phyloP scores from a whole-genome alignment of 768 basidiomycete genomes.

The Kwoniella botswanensis region DNA sequence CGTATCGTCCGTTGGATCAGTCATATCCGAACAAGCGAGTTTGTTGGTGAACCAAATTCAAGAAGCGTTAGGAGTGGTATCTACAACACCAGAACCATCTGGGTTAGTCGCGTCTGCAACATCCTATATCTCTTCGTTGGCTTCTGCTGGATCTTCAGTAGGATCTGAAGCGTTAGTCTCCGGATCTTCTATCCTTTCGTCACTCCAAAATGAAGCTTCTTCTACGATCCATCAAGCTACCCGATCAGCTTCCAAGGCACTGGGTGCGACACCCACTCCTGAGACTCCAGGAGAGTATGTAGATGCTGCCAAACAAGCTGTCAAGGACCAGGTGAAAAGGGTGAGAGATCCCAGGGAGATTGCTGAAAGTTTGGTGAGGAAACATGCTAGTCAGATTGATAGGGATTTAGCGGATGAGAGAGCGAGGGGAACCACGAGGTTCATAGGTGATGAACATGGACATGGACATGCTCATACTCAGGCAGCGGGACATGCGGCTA shows the following conservation, averaged over 20 bases:
- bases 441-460: slow-evolving; percentile 19
- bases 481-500: slow-evolving; percentile 9
- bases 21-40: slow-evolving; percentile 29
- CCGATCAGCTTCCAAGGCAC: slow-evolving; percentile 20
- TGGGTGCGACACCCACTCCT: slow-evolving; percentile 30
- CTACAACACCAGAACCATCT: slow-evolving; percentile 17
- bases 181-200: slow-evolving; percentile 30
- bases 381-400: slow-evolving; percentile 24
- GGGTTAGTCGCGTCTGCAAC: slow-evolving; percentile 41
- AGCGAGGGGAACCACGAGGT: slow-evolving; percentile 14
- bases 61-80: slow-evolving; percentile 25
- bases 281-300: slow-evolving; percentile 30
- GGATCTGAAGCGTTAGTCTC: slow-evolving; percentile 29
- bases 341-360: slow-evolving; percentile 18
- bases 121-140: slow-evolving; percentile 37
- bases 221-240: slow-evolving; percentile 24
- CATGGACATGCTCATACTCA: slow-evolving; percentile 13
- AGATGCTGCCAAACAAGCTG: slow-evolving; percentile 1
- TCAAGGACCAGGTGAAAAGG: slow-evolving; percentile 15
- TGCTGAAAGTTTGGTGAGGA: slow-evolving; percentile 27
- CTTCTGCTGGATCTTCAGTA: slow-evolving; percentile 26
- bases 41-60: slow-evolving; percentile 30
- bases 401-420: slow-evolving; percentile 19
- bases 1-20: slow-evolving; percentile 19
- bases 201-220: slow-evolving; percentile 14